Percentiles rank a stretch among this genome's conserved stretches.
Conservation (phyloP, 176 grass and related monocot species). For the Eragrostis nindensis region DNA sequence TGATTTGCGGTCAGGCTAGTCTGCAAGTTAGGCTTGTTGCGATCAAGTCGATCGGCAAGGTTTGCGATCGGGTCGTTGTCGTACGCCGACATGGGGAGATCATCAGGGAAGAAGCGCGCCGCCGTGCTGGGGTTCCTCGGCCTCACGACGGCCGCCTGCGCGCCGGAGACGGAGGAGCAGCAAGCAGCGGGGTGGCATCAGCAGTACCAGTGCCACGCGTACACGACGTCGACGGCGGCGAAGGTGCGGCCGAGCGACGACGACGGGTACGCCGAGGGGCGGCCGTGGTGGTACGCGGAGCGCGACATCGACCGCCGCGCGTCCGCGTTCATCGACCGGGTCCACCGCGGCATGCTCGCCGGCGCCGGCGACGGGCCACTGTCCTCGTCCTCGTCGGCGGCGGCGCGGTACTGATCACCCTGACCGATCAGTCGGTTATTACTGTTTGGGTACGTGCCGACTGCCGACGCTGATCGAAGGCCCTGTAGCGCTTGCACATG, state of each 20-base stretch:
- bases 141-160: background rate
- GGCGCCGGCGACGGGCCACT: background rate
- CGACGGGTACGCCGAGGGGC: too few species aligned
- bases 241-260: background rate
- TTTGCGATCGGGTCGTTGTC: too few species aligned
- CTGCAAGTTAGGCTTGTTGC: too few species aligned
- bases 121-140: conserved; percentile 11
- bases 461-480: background rate
- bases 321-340: conserved; percentile 32
- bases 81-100: too few species aligned
- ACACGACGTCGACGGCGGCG: too few species aligned
- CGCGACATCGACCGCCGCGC: conserved; percentile 28
- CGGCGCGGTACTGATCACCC: background rate
- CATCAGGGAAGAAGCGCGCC: conserved; percentile 6
- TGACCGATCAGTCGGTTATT: background rate
- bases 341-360: conserved; percentile 3
- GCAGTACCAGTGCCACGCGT: too few species aligned
- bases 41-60: too few species aligned
- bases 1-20: too few species aligned
- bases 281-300: background rate
- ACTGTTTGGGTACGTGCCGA: background rate
- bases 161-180: background rate
- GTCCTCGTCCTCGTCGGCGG: background rate
- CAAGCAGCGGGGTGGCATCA: too few species aligned
- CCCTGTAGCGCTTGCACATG: background rate